Evolutionary conservation across 1,139 yeast species (phyloP).

Genomic region (Neolecta irregularis): DNA sequence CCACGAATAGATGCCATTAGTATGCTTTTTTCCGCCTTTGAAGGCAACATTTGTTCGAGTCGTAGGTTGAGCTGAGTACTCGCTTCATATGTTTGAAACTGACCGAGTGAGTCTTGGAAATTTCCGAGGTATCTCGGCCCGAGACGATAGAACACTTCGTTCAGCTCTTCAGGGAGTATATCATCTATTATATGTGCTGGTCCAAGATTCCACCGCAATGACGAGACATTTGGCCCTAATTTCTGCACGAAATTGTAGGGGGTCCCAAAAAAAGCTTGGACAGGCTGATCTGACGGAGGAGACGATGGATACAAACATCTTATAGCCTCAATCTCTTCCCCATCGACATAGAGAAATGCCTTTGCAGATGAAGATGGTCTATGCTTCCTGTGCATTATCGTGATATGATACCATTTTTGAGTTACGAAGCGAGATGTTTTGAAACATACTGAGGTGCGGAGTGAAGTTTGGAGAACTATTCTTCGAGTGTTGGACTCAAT

Average conservation of each 20-base stretch:
- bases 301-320: conserved; percentile 17
- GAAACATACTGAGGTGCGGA: conserved; percentile 14
- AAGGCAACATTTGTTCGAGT: conserved; percentile 14
- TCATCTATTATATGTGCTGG: conserved; percentile 17
- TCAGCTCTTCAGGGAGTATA: conserved; percentile 25
- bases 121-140: conserved; percentile 29
- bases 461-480: conserved; percentile 16
- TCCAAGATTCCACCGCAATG: conserved; percentile 1
- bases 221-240: conserved; percentile 1
- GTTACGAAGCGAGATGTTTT: conserved; percentile 13
- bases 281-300: conserved; percentile 15
- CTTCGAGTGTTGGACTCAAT: conserved; percentile 16
- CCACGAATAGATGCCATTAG: conserved; percentile 15
- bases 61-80: conserved; percentile 21
- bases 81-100: conserved; percentile 24
- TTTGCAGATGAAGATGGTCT: conserved; percentile 17
- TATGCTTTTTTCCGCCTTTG: conserved; percentile 18
- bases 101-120: conserved; percentile 26
- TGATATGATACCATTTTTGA: conserved; percentile 17
- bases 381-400: conserved; percentile 15
- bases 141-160: conserved; percentile 25
- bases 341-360: conserved; percentile 25
- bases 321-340: conserved; percentile 23
- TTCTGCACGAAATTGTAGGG: conserved; percentile 10
- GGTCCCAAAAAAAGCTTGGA: conserved; percentile 19